Evolutionary conservation across 257 asterid species (phyloP).

Genomic region (Vinca minor): DNA sequence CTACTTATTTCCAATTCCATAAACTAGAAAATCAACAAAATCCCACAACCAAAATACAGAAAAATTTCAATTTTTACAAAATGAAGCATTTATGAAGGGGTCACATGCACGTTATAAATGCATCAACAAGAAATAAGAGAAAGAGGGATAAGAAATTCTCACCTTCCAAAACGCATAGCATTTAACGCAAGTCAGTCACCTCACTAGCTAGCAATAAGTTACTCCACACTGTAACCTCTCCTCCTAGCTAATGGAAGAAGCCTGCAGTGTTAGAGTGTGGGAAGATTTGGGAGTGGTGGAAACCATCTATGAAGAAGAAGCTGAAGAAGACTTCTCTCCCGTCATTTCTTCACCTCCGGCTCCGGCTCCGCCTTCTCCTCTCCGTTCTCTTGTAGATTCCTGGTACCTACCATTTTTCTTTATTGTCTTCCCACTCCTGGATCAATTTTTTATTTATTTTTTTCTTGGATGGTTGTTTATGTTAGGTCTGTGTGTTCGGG

Average conservation of each 20-base stretch:
- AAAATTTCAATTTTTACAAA: background rate
- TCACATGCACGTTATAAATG: conserved; percentile 55
- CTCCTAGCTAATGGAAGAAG: conserved; percentile 3
- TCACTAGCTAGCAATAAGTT: too few relatives aligned
- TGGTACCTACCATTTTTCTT: conserved; percentile 15
- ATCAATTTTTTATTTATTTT: background rate
- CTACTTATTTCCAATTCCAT: background rate
- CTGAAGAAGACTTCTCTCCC: conserved; percentile 31
- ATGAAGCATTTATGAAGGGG: conserved; percentile 51
- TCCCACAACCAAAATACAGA: background rate
- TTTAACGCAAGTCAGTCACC: background rate
- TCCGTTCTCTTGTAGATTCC: conserved; percentile 21
- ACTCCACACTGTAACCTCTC: too few relatives aligned
- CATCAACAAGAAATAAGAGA: conserved; percentile 22
- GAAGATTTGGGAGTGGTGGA: conserved; percentile 54
- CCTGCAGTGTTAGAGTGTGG: conserved; percentile 26
- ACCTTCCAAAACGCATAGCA: conserved; percentile 8
- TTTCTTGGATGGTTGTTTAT: background rate
- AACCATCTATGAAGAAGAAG: conserved; percentile 72
- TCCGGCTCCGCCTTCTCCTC: conserved; percentile 23
- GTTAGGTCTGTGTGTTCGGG: conserved; percentile 34
- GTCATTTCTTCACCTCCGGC: conserved; percentile 28
- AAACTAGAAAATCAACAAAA: too few relatives aligned
- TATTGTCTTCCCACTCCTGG: background rate
- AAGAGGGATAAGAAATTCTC: conserved; percentile 4